phyloP scores from a whole-genome alignment of 2,329 filamentous ascomycete species.

The Dothiorella sarmentorum region DNA sequence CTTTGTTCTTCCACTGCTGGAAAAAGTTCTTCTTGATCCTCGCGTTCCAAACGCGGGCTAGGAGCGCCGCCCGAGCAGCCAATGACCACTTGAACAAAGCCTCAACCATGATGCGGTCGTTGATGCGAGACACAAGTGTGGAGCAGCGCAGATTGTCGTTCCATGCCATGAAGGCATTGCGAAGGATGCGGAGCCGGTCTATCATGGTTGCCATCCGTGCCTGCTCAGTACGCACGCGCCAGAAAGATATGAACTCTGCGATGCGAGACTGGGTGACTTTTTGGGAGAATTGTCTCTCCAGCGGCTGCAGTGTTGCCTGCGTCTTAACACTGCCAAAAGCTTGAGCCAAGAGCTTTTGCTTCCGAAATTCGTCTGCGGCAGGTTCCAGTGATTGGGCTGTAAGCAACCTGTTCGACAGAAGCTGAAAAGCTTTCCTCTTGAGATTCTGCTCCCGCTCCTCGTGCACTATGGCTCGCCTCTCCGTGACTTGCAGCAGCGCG shows the following conservation, averaged over 20 bases:
- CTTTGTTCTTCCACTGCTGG: conserved; percentile 28
- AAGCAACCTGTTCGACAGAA: conserved; percentile 22
- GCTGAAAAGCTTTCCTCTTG: conserved; percentile 27
- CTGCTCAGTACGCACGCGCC: conserved; percentile 44
- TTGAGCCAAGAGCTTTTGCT: conserved; percentile 24
- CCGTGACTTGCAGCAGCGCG: conserved; percentile 26
- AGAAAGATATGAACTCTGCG: conserved; percentile 40
- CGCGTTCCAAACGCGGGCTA: conserved; percentile 36
- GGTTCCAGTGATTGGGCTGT: conserved; percentile 28
- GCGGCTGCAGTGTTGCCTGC: not conserved
- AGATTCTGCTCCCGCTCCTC: conserved; percentile 24
- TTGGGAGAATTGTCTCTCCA: conserved; percentile 36
- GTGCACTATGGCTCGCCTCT: conserved; percentile 25
- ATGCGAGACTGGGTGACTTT: conserved; percentile 42
- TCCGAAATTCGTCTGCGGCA: conserved; percentile 36
- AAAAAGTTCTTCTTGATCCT: conserved; percentile 30
- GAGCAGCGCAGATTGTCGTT: conserved; percentile 58
- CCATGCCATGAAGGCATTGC: conserved; percentile 59
- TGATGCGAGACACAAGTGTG: conserved; percentile 50
- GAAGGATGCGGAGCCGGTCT: conserved; percentile 52
- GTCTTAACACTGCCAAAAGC: conserved; percentile 21
- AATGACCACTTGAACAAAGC: conserved; percentile 61
- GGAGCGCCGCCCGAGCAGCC: conserved; percentile 42
- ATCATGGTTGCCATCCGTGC: conserved; percentile 48
- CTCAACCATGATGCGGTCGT: conserved; percentile 55